Base-by-base conservation (phyloP, 2,329 filamentous ascomycete species). In the Beauveria pseudobassiana region DNA sequence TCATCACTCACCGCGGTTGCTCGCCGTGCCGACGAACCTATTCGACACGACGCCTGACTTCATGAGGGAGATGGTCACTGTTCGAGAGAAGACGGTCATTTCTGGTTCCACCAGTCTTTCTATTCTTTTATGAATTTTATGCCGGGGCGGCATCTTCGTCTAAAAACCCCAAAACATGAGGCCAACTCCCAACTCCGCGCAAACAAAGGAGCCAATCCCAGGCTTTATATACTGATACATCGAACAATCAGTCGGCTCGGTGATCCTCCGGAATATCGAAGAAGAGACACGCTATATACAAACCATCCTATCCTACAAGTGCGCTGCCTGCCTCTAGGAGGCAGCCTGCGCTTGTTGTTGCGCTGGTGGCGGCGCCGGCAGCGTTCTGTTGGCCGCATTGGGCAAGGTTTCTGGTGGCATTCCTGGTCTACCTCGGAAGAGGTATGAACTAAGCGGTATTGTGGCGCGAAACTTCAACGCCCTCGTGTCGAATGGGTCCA, bases 401-500 rank as follows among this genome's bases (percentile, higher is more conserved):
- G 53, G 64, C 50, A 63, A 38, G 8, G 64, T 65, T 55, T 68
- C 69, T 56, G 61, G 68, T 40, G 65, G 72, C 55, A 71, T 68
- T 22, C 70, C 69, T 43, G 71, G 77, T 63, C 77, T 73, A 43
- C 73, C 71, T 48, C 75, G 70, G 54, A 75, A 74, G 65, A 76
- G 73, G 28, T 75, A 74, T 55, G 76, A 72, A 50, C 77, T 79
- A 43, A 83, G 70, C 1, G 82, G 82, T 22, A 85, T 82, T 7
- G 79, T 82, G n/a, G 84, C 81, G 45, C 85, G 77, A 67, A 86
- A 88, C 67, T 81, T 84, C 67, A 88, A 74, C 24, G 83, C 81
- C 24, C 78, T 76, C 18, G 80, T 82, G 67, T 84, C 83, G 67
- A 82, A 87, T 43, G 88, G 89, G 71, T 96, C 91, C 62, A 93